A percentile compares a stretch with the other conserved stretches of the same genome.
phyloP scores from a whole-genome alignment of 495 filamentous ascomycete genomes.

The Aspergillus cavernicola region DNA sequence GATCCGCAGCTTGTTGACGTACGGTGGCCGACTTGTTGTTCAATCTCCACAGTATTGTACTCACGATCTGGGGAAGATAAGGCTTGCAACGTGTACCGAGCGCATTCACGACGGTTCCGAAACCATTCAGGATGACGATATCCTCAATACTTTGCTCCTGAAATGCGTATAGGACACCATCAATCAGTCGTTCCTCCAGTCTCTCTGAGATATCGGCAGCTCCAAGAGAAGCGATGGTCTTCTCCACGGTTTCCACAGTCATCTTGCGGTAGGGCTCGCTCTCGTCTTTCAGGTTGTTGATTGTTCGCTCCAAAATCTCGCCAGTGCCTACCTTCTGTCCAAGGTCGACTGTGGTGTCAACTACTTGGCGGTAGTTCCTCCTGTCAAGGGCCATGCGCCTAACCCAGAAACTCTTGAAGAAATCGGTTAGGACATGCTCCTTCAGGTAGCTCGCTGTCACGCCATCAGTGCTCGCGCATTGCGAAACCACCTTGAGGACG shows the following conservation, averaged over 20 bases:
- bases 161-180: constrained; percentile 96
- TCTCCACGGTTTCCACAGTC: constrained; percentile 97
- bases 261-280: constrained; percentile 98
- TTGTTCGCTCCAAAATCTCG: constrained; percentile 90
- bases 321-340: constrained; percentile 95
- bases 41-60: constrained; percentile 92
- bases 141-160: constrained; percentile 98
- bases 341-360: constrained; percentile 96
- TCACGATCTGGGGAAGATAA: constrained; percentile 93
- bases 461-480: constrained; percentile 90
- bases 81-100: constrained; percentile 92
- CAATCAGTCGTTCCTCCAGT: constrained; percentile 87
- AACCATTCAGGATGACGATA: constrained; percentile 95
- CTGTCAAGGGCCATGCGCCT: constrained; percentile 95
- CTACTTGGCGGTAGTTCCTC: constrained; percentile 93
- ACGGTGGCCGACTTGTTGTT: constrained; percentile 98
- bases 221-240: constrained; percentile 86
- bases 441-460: constrained; percentile 93
- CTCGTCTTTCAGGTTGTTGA: constrained; percentile 95
- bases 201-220: constrained; percentile 91
- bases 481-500: constrained; percentile 94
- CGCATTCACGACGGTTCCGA: constrained; percentile 95
- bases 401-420: constrained; percentile 99
- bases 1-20: constrained; percentile 93
- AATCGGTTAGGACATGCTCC: constrained; percentile 89